Evolutionary conservation across 805 yeast genomes (phyloP), one percentile per base, ranked within the genome.

Genomic region (Yueomyces sp.): DNA sequence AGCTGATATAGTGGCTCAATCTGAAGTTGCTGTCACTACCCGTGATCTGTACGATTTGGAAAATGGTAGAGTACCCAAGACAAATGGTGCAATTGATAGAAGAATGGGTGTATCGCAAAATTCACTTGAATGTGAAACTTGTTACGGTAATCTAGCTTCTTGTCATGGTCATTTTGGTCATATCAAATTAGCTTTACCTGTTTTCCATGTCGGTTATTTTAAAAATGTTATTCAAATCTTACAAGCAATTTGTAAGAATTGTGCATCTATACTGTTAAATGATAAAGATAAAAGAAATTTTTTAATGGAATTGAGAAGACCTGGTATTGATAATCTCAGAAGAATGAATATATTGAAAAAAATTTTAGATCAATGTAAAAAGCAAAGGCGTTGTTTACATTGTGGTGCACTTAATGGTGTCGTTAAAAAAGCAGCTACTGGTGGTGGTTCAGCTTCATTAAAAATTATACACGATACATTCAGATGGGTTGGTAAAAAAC

Each of bases 151-250:
- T 52, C 67, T 92, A 50, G 95, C 95, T 0, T 76, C 95, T 2
- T 92, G 99, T 62, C 96, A 90, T 65, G 99, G 99, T 46, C 99
- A 92, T 66, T 92, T 92, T 62, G 99, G 99, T 38, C 96, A 94
- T 57, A 76, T 92, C 49, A 77, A 85, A 55, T 72, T 92, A 42
- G 95, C 97, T 0, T 68, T 92, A 39, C 99, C 99, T 1, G 97
- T 88, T 11, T 92, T 90, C 67, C 98, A 92, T 58, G 92, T 92
- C 40, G 99, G 99, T 26, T 92, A 88, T 62, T 92, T 92, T 72
- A 90, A 90, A 61, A 80, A 88, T 38, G 83, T 86, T 27, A 83
- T 92, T 50, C 82, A 79, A 56, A 87, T 92, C 37, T 65, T 92
- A 44, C 98, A 92, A 62, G 77, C 85, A 43, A 79, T 92, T 48